Conservation (phyloP, 2,329 filamentous ascomycete species). For the Pseudocercospora fuligena region DNA sequence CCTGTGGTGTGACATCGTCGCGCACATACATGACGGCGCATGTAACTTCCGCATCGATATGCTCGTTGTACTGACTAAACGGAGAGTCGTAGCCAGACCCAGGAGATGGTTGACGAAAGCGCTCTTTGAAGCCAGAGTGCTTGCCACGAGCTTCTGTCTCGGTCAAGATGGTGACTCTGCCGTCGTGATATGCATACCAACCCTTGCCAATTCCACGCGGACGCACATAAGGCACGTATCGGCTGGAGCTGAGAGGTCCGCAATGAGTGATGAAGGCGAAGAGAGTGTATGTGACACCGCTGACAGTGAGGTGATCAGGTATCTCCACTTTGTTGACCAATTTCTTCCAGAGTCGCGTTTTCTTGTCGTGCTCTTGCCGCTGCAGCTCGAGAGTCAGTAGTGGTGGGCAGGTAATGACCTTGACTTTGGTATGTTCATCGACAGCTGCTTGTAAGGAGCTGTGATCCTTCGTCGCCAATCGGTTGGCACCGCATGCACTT, state of each 20-base stretch:
- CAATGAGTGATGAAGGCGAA: slow-evolving; percentile 66
- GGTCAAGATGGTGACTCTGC: slow-evolving; percentile 60
- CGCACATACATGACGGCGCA: slow-evolving; percentile 36
- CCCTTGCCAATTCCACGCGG: slow-evolving; percentile 60
- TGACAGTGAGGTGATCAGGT: slow-evolving; percentile 59
- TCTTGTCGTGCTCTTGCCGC: slow-evolving; percentile 61
- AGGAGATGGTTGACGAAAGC: background rate
- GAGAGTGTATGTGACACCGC: slow-evolving; percentile 57
- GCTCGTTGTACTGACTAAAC: slow-evolving; percentile 24
- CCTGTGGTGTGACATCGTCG: slow-evolving; percentile 23
- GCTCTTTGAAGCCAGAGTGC: slow-evolving; percentile 30
- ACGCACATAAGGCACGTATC: slow-evolving; percentile 65
- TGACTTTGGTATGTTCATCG: slow-evolving; percentile 34
- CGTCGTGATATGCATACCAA: slow-evolving; percentile 63
- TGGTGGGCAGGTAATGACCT: slow-evolving; percentile 38
- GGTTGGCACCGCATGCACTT: slow-evolving; percentile 31
- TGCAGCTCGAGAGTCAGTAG: slow-evolving; percentile 57
- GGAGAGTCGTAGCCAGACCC: slow-evolving; percentile 31
- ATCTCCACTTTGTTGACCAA: slow-evolving; percentile 61
- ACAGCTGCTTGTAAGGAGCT: slow-evolving; percentile 50
- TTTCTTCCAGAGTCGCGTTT: slow-evolving; percentile 61
- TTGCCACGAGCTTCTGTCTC: slow-evolving; percentile 57
- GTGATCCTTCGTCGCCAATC: slow-evolving; percentile 38
- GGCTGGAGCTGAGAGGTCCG: slow-evolving; percentile 61
- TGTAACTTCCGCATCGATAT: slow-evolving; percentile 30